Evolutionary conservation across 2,329 filamentous ascomycete genomes (phyloP), one percentile per base, ranked within the genome.

Genomic region (Nothophaeocryptopus gaeumannii): DNA sequence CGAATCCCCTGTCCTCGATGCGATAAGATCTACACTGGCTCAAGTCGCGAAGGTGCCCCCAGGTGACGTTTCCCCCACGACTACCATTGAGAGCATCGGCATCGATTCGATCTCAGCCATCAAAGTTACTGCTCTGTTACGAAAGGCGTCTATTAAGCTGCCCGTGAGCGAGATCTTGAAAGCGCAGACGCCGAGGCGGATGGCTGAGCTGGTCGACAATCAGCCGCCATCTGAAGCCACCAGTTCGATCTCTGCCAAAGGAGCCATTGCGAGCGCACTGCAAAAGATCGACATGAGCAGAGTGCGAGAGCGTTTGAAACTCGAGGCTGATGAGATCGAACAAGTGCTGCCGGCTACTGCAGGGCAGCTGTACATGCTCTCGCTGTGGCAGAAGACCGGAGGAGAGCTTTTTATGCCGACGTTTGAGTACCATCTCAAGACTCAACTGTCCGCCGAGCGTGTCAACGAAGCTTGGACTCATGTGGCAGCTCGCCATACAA

Each of bases 21-120:
- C 44, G 10, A 75, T 82, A 40, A 71, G 73, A 37, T 61, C 72
- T 30, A 71, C 75, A 2, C 66, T 83, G 8, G 71, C 77, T 8
- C 57, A 70, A 20, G 75, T 91, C 0, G 86, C 89, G 0, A 79
- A 78, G 11, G 69, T 86, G 0, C n/a, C 44, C 10, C 13, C 40
- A 5, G 63, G 74, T 0, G 74, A 81, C 1, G 86, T 96, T 44
- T 68, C 72, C 2, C 77, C 76, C 47, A 73, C 76, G 1, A 79
- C 83, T 43, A 88, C 79, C 0, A 79, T 96, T 10, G 95, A 93
- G 67, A 84, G 93, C 55, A 77, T 96, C 1, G 91, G 91, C 0
- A 80, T 96, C 1, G 91, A 96, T 66, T 96, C 91, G 0, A 95
- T 96, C 67, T 92, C 85, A 56, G 86, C 89, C 1, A 93, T 96